Conservation (phyloP, 179 eudicot genomes). For the Carnegiea gigantea region DNA sequence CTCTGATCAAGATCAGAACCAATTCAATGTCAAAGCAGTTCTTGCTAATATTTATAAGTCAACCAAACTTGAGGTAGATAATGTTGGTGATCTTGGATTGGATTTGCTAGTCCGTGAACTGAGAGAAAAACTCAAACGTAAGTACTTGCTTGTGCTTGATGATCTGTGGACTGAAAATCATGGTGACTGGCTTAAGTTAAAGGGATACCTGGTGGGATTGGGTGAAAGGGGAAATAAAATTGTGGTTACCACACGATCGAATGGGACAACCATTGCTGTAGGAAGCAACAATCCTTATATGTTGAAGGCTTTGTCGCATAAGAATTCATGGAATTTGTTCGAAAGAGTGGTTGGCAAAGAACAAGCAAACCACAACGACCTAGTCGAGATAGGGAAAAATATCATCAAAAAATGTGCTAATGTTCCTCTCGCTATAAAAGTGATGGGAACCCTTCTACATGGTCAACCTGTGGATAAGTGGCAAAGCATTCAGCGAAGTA, state of each 20-base stretch:
- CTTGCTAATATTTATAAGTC: not conserved
- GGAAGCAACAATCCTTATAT: not conserved
- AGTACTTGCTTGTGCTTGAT: conserved; percentile 10
- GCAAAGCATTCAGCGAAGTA: not conserved
- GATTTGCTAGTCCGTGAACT: not conserved
- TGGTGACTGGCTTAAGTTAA: not conserved
- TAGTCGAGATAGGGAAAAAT: too few relatives aligned
- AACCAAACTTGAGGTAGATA: too few relatives aligned
- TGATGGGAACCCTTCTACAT: too few relatives aligned
- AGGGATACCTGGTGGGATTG: not conserved
- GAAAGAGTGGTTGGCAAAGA: too few relatives aligned
- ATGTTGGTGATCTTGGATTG: not conserved
- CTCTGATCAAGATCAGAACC: not conserved
- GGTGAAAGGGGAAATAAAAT: conserved; percentile 13
- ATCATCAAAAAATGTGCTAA: too few relatives aligned
- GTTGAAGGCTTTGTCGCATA: not conserved
- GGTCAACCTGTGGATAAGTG: too few relatives aligned
- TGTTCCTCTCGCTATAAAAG: too few relatives aligned
- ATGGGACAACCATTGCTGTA: not conserved
- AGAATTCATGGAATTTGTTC: too few relatives aligned
- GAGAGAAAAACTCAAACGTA: not conserved
- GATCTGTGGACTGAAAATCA: too few relatives aligned
- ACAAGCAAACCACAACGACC: too few relatives aligned
- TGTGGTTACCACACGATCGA: conserved; percentile 22
- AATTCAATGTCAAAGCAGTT: not conserved